A percentile compares a stretch with the other conserved stretches of the same genome.
These are phyloP conservation scores for Tricholoma furcatifolium DNA, from an alignment of 768 basidiomycete species.

Conservation along the genomic window DNA sequence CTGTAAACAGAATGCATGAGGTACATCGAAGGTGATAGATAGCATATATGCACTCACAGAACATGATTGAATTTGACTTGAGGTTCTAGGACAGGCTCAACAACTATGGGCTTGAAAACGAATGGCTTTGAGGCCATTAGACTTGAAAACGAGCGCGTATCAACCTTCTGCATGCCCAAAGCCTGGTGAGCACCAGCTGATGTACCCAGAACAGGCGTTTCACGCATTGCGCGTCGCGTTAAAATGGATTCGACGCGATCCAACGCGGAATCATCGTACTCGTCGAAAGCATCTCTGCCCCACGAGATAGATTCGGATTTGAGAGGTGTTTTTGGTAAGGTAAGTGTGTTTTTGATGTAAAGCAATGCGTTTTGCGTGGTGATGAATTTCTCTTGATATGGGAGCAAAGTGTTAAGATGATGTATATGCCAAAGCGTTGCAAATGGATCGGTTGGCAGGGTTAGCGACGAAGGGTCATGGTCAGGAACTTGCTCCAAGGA, in stretches of 20 bases:
- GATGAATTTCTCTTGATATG: constrained; percentile 47
- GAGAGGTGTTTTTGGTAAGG: constrained; percentile 20
- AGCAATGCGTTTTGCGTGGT: constrained; percentile 32
- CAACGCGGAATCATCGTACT: constrained; percentile 15
- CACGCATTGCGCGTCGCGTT: constrained; percentile 43
- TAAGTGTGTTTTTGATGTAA: constrained; percentile 31
- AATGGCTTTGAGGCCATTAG: constrained; percentile 15
- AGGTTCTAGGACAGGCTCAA: constrained; percentile 31
- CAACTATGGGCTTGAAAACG: constrained; percentile 21
- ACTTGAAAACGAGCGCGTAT: constrained; percentile 24
- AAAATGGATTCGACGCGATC: constrained; percentile 45
- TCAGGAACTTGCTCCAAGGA: constrained; percentile 42
- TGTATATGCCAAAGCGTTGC: constrained; percentile 37
- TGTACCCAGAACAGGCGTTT: constrained; percentile 45
- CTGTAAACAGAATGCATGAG: constrained; percentile 1
- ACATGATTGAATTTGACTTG: constrained; percentile 32
- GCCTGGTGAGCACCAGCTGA: constrained; percentile 6
- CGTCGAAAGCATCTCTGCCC: constrained; percentile 22
- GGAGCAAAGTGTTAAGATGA: constrained; percentile 29
- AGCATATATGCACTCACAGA: constrained; percentile 34
- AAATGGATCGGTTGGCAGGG: constrained; percentile 56
- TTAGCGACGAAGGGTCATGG: constrained; percentile 49
- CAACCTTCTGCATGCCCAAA: constrained; percentile 1
- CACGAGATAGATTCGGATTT: constrained; percentile 38
- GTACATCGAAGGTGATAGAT: background rate